Evolutionary conservation across 495 filamentous ascomycete species (phyloP).

Genomic region (Lichenothelia convexa): DNA sequence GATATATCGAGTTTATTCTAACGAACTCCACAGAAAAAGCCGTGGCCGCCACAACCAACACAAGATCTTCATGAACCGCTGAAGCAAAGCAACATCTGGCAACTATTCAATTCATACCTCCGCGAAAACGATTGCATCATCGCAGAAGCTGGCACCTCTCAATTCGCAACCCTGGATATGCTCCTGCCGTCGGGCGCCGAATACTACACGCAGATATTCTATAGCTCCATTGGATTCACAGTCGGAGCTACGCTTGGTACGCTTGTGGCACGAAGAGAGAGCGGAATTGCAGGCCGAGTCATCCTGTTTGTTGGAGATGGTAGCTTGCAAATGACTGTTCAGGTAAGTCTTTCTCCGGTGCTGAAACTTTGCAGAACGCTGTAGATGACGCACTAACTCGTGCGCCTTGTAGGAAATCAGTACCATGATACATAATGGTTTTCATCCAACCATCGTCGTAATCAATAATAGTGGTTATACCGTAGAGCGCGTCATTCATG

Average conservation of each 20-base stretch:
- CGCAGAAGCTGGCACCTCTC: background rate
- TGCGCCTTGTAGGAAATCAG: no score
- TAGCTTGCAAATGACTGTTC: constrained; percentile 20
- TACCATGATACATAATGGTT: constrained; percentile 19
- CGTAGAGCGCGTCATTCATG: constrained; percentile 24
- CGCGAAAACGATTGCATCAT: background rate
- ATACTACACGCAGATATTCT: constrained; percentile 21
- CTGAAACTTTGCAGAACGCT: no score
- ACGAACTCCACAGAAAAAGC: no score
- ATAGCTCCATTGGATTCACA: constrained; percentile 21
- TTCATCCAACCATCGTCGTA: constrained; percentile 15
- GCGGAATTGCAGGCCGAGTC: constrained; percentile 11
- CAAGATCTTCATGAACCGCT: no score
- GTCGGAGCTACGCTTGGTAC: constrained; percentile 19
- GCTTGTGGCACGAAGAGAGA: constrained; percentile 12
- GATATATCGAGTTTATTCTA: no score
- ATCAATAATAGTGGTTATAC: constrained; percentile 25
- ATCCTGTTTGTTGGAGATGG: constrained; percentile 22
- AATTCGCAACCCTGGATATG: background rate
- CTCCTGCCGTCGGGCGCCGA: background rate
- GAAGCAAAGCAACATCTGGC: constrained; percentile 20
- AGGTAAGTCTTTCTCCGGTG: no score
- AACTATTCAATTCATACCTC: constrained; percentile 12
- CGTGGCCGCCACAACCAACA: no score
- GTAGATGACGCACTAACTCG: no score